phyloP scores from a whole-genome alignment of 768 basidiomycete genomes.

The Atractiella rhizophila region DNA sequence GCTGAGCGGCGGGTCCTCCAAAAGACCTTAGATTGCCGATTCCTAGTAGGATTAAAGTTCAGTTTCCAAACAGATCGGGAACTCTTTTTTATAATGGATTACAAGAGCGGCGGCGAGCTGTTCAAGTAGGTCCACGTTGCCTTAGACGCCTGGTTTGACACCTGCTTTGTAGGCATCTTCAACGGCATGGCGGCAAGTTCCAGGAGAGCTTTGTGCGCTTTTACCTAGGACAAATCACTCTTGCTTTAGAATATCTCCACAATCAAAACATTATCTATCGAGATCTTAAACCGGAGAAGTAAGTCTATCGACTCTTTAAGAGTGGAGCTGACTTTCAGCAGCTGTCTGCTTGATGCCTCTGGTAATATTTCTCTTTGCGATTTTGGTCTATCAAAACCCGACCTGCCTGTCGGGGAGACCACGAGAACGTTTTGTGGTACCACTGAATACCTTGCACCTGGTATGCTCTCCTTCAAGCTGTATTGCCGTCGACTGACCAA shows the following conservation, averaged over 20 bases:
- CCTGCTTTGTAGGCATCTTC: too few relatives aligned
- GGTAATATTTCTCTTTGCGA: slow-evolving; percentile 94
- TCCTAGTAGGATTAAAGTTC: slow-evolving; percentile 90
- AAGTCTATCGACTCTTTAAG: too few relatives aligned
- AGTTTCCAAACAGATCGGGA: slow-evolving; percentile 17
- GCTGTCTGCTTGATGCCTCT: slow-evolving; percentile 79
- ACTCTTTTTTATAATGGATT: slow-evolving; percentile 12
- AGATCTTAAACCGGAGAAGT: slow-evolving; percentile 94
- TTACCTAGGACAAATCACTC: slow-evolving; percentile 77
- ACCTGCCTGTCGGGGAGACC: slow-evolving; percentile 63
- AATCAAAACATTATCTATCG: slow-evolving; percentile 69
- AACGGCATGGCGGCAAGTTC: slow-evolving; percentile 84
- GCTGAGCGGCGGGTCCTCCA: slow-evolving; percentile 95
- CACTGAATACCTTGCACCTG: slow-evolving; percentile 57
- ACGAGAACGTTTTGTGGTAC: slow-evolving; percentile 96
- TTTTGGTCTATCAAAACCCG: slow-evolving; percentile 86
- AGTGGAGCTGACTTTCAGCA: too few relatives aligned
- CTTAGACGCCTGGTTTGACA: too few relatives aligned
- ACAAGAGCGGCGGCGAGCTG: slow-evolving; percentile 75
- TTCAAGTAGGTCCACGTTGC: too few relatives aligned
- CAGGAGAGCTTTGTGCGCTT: slow-evolving; percentile 77
- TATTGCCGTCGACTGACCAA: neutral
- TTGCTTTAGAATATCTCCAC: slow-evolving; percentile 83
- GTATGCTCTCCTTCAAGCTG: too few relatives aligned
- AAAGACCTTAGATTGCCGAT: slow-evolving; percentile 46